These are phyloP conservation scores for Curvularia hawaiiensis DNA, from an alignment of 2,329 filamentous ascomycete genomes.

Conservation along the genomic window DNA sequence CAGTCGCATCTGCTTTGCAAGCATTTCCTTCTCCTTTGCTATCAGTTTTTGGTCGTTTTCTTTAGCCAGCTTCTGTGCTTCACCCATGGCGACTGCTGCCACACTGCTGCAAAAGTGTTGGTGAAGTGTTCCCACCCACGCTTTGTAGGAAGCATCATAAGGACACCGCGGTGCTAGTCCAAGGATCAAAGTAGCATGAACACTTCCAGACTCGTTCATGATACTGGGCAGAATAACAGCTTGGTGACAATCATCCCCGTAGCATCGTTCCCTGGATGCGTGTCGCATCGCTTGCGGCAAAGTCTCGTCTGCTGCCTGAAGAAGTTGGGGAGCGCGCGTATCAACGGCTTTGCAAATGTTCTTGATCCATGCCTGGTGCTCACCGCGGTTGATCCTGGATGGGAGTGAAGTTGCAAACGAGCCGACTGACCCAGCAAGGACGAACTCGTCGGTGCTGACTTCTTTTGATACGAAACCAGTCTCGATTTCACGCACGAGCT, in stretches of 20 bases:
- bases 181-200: conserved; percentile 1
- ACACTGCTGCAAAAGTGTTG: conserved; percentile 7
- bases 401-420: conserved; percentile 1
- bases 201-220: neutral
- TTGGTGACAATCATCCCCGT: conserved; percentile 6
- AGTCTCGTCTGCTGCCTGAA: neutral
- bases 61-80: neutral
- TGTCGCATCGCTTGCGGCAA: conserved; percentile 3
- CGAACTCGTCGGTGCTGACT: neutral
- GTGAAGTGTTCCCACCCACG: conserved; percentile 10
- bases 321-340: neutral
- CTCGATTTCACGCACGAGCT: neutral
- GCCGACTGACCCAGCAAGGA: conserved; percentile 1
- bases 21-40: conserved; percentile 2
- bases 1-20: conserved; percentile 1
- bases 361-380: neutral
- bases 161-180: conserved; percentile 7
- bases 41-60: conserved; percentile 3
- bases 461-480: neutral
- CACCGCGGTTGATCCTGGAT: neutral
- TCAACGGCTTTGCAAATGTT: neutral
- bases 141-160: conserved; percentile 5
- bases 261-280: conserved; percentile 5
- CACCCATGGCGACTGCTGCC: neutral
- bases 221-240: conserved; percentile 4